Percentiles rank a stretch among this genome's conserved stretches.
These are phyloP conservation scores for Phaeolepiota aurea DNA, from an alignment of 768 basidiomycete species.

Conservation along the genomic window DNA sequence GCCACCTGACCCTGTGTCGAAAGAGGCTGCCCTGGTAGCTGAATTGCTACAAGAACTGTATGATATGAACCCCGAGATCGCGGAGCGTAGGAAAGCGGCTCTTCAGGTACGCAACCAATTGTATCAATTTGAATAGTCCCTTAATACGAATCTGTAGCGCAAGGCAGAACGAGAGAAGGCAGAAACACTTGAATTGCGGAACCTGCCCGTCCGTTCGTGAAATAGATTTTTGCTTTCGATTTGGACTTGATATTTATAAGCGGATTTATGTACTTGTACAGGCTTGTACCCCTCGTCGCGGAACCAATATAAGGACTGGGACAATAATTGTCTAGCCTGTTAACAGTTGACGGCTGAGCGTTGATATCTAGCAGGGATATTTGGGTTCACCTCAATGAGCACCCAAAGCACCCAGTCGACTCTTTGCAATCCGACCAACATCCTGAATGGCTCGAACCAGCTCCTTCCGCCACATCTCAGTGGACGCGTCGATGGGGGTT, in stretches of 20 bases:
- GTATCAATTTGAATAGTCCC: no score
- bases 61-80: conserved; percentile 54
- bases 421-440: conserved; percentile 71
- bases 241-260: conserved; percentile 2
- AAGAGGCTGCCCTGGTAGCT: conserved; percentile 34
- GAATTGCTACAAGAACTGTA: conserved; percentile 49
- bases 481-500: conserved; percentile 23
- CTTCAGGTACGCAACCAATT: no score
- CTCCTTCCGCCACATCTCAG: conserved; percentile 56
- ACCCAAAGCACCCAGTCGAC: conserved; percentile 43
- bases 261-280: conserved; percentile 1
- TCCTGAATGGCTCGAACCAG: conserved; percentile 65
- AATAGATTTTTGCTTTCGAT: background rate
- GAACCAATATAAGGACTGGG: background rate
- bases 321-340: no score
- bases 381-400: conserved; percentile 23
- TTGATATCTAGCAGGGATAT: no score
- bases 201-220: conserved; percentile 9
- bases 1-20: conserved; percentile 13
- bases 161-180: conserved; percentile 22
- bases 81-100: conserved; percentile 41
- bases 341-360: no score
- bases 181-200: conserved; percentile 10
- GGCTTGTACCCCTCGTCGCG: background rate
- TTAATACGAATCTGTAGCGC: no score